Conservation (phyloP, 805 yeast genomes). For the Candida odintsovae region DNA sequence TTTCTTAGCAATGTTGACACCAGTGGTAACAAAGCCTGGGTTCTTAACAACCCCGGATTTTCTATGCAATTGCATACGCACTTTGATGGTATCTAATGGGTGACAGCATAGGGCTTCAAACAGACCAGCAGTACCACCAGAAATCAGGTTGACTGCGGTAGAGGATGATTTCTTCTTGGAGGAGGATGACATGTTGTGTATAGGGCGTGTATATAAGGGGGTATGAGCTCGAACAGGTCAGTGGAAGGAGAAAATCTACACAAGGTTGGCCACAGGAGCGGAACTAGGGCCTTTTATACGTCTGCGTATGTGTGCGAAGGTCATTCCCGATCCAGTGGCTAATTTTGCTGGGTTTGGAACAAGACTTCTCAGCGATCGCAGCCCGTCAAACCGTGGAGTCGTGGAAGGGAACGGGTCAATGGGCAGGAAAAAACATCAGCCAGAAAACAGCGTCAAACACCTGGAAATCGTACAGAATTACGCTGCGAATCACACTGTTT, state of each 20-base stretch:
- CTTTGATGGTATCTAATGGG: slow-evolving; percentile 96
- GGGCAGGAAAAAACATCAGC: background rate
- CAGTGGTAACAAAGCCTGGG: slow-evolving; percentile 84
- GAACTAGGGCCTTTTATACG: background rate
- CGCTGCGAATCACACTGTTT: background rate
- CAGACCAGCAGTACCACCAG: slow-evolving; percentile 97
- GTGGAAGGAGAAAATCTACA: background rate
- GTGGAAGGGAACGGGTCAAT: slow-evolving; percentile 6
- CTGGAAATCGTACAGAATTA: background rate
- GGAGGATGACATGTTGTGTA: slow-evolving; percentile 18
- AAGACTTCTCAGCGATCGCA: background rate
- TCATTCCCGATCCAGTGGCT: background rate
- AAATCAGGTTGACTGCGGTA: slow-evolving; percentile 63
- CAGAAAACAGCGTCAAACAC: background rate
- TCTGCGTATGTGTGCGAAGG: background rate
- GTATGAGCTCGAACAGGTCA: background rate
- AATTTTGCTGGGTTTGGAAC: background rate
- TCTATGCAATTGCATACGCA: slow-evolving; percentile 88
- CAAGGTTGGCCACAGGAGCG: background rate
- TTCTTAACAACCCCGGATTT: slow-evolving; percentile 62
- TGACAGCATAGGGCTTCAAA: slow-evolving; percentile 98
- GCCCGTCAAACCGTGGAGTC: slow-evolving; percentile 2
- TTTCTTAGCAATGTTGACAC: slow-evolving; percentile 64
- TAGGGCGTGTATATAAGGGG: background rate
- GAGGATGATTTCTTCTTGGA: slow-evolving; percentile 30